Evolutionary conservation across 2,329 filamentous ascomycete species (phyloP).

Genomic region (Decorospora gaudefroyi): DNA sequence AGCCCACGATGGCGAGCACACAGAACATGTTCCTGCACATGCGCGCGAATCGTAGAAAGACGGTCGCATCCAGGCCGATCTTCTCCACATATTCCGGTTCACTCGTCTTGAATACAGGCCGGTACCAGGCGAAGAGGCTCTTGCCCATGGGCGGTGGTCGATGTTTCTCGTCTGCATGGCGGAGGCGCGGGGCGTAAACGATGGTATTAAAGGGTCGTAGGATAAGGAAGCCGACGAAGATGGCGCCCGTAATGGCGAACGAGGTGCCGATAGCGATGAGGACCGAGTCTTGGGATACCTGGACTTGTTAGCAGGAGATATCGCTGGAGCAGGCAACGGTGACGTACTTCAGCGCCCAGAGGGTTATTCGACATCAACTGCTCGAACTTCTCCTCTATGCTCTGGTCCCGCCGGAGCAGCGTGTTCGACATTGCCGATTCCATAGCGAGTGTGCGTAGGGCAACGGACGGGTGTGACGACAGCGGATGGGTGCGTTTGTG

Average conservation of each 20-base stretch:
- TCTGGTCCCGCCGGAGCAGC: slow-evolving; percentile 37
- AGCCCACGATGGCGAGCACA: slow-evolving; percentile 71
- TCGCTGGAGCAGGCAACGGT: not conserved
- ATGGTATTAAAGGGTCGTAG: slow-evolving; percentile 88
- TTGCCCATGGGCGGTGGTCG: slow-evolving; percentile 84
- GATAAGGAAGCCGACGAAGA: slow-evolving; percentile 82
- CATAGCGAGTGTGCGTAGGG: slow-evolving; percentile 27
- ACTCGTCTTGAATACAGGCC: slow-evolving; percentile 74
- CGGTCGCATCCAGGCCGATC: slow-evolving; percentile 85
- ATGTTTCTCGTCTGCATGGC: slow-evolving; percentile 89
- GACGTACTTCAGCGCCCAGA: slow-evolving; percentile 31
- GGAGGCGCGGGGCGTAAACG: slow-evolving; percentile 92
- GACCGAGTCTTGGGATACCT: slow-evolving; percentile 67
- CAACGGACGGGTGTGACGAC: slow-evolving; percentile 13
- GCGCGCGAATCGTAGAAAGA: slow-evolving; percentile 84
- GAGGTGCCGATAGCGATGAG: slow-evolving; percentile 81
- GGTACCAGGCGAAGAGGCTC: slow-evolving; percentile 85
- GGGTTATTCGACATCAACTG: slow-evolving; percentile 39
- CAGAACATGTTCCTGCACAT: slow-evolving; percentile 95
- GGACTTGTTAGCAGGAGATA: slow-evolving; percentile 19
- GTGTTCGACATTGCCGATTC: slow-evolving; percentile 16
- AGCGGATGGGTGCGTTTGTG: not conserved
- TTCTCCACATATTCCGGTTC: slow-evolving; percentile 79
- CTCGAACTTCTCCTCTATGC: slow-evolving; percentile 39
- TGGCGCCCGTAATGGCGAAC: slow-evolving; percentile 70